phyloP scores from a whole-genome alignment of 2,329 filamentous ascomycete genomes.

The Claviceps sp. region DNA sequence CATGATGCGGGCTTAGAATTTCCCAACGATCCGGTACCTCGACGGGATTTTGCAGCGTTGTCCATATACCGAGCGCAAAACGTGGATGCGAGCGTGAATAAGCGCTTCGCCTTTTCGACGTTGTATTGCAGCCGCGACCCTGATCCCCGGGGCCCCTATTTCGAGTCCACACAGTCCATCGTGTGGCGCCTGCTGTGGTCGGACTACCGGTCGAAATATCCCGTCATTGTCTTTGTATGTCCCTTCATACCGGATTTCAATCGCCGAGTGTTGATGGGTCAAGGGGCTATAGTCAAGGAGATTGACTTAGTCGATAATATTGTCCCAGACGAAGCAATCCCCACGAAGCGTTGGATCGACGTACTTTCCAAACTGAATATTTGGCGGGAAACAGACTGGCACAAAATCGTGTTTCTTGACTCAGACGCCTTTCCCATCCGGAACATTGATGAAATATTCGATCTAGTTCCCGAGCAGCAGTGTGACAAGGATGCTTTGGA shows the following conservation, averaged over 20 bases:
- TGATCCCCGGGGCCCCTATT: not conserved
- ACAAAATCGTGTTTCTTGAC: slow-evolving; percentile 1
- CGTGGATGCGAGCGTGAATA: not conserved
- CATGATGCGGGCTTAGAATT: slow-evolving; percentile 1
- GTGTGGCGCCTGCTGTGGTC: slow-evolving; percentile 2
- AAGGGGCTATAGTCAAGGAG: slow-evolving; percentile 1
- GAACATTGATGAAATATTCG: slow-evolving; percentile 1
- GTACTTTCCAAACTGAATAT: slow-evolving; percentile 2
- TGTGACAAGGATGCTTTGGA: not conserved
- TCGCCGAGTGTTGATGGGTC: not conserved
- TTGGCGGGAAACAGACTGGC: slow-evolving; percentile 1
- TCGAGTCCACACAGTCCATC: slow-evolving; percentile 1
- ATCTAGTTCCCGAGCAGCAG: not conserved
- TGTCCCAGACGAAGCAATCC: not conserved
- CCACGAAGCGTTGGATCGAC: slow-evolving; percentile 3
- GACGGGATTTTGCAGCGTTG: not conserved
- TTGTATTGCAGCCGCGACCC: slow-evolving; percentile 2
- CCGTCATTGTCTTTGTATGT: slow-evolving; percentile 1
- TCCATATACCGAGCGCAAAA: slow-evolving; percentile 2
- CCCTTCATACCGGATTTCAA: not conserved
- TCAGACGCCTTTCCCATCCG: slow-evolving; percentile 1
- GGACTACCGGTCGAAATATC: not conserved
- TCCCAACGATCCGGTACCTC: slow-evolving; percentile 1
- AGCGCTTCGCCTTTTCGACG: not conserved
- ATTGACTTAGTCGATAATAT: slow-evolving; percentile 1